Evolutionary conservation across 805 yeast genomes (phyloP).

Genomic region (Suhomyces sp.): DNA sequence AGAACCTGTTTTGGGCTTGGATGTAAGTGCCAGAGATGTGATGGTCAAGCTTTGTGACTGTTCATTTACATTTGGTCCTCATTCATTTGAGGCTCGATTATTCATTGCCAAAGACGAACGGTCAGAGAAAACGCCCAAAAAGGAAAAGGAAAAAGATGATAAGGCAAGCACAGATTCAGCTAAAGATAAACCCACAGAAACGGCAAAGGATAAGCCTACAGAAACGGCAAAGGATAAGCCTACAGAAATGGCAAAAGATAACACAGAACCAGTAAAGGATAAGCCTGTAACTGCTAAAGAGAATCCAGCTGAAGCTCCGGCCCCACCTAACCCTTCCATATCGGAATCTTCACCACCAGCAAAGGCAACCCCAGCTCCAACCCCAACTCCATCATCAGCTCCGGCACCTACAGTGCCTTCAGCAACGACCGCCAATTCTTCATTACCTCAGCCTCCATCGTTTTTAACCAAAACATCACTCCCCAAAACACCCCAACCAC

Average conservation of each 20-base stretch:
- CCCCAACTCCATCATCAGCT: neutral
- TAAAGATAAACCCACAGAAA: neutral
- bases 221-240: neutral
- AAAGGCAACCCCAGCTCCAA: neutral
- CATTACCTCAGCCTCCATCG: neutral
- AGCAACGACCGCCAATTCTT: neutral
- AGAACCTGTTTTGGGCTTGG: slow-evolving; percentile 35
- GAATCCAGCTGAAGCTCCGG: neutral
- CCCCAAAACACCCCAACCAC: slow-evolving; percentile 1
- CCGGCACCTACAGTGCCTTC: neutral
- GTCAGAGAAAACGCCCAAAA: slow-evolving; percentile 23
- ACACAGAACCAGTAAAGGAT: neutral
- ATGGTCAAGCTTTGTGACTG: slow-evolving; percentile 89
- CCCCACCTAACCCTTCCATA: neutral
- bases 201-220: neutral
- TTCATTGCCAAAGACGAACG: slow-evolving; percentile 85
- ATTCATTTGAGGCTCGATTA: slow-evolving; percentile 68
- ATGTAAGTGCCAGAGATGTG: slow-evolving; percentile 66
- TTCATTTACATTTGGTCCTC: slow-evolving; percentile 74
- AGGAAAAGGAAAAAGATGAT: slow-evolving; percentile 8
- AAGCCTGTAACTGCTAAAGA: too few species aligned
- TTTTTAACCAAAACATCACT: neutral
- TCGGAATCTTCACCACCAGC: neutral
- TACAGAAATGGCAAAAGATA: neutral
- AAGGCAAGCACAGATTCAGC: neutral